These are phyloP conservation scores for Mycena amicta DNA, from an alignment of 768 basidiomycete species.

Conservation along the genomic window DNA sequence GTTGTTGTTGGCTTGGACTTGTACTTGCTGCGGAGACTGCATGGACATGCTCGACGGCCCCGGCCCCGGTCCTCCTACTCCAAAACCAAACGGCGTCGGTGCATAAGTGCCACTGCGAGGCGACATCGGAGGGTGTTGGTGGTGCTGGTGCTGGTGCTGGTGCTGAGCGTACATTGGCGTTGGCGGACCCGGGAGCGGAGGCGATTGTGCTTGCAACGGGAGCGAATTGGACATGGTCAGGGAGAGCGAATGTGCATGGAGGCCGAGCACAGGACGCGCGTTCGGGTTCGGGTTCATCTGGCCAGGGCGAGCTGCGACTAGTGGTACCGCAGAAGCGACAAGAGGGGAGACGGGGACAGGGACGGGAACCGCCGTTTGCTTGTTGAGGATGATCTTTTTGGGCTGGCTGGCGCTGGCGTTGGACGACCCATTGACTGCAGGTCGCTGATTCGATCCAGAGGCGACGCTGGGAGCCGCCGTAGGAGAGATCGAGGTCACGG, in stretches of 20 bases:
- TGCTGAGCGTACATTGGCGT: slow-evolving; percentile 51
- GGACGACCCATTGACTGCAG: slow-evolving; percentile 51
- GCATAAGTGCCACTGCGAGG: slow-evolving; percentile 59
- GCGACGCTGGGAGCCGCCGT: slow-evolving; percentile 23
- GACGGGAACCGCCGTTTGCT: slow-evolving; percentile 33
- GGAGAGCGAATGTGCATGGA: slow-evolving; percentile 27
- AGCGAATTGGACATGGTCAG: slow-evolving; percentile 31
- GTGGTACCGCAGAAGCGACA: slow-evolving; percentile 30
- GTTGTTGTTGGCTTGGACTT: neutral
- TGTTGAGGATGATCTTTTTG: slow-evolving; percentile 64
- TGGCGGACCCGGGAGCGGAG: slow-evolving; percentile 49
- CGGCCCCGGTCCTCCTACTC: slow-evolving; percentile 18
- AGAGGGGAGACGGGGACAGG: slow-evolving; percentile 31
- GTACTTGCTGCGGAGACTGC: slow-evolving; percentile 9
- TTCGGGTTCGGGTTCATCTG: no score
- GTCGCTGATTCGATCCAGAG: slow-evolving; percentile 50
- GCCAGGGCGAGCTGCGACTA: slow-evolving; percentile 40
- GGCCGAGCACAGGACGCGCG: slow-evolving; percentile 23
- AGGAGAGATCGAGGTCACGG: no score
- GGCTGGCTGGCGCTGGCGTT: no score
- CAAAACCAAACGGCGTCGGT: slow-evolving; percentile 57
- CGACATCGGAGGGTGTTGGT: slow-evolving; percentile 47
- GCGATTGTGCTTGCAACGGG: slow-evolving; percentile 53
- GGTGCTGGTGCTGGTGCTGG: no score
- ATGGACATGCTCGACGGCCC: slow-evolving; percentile 46